Percentiles rank a stretch among this genome's conserved stretches.
These are phyloP conservation scores for Obelidium mucronatum DNA, from an alignment of 192 early-diverging fungal genomes.

Conservation along the genomic window DNA sequence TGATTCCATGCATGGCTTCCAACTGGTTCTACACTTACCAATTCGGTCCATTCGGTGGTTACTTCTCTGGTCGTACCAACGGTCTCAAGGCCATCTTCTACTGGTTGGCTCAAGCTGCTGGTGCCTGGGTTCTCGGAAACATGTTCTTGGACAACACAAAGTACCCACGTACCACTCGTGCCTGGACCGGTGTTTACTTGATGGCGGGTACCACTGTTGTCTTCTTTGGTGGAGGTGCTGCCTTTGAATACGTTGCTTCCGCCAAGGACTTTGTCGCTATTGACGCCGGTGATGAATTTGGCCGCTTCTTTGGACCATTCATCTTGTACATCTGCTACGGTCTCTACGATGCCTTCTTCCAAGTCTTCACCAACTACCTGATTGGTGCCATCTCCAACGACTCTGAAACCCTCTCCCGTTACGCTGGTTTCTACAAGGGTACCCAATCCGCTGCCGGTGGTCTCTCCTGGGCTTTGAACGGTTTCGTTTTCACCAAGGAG, in stretches of 20 bases:
- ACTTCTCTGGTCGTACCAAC: no score
- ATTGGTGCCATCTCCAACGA: conserved; percentile 86
- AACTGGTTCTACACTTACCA: no score
- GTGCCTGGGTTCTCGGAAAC: no score
- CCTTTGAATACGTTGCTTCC: conserved; percentile 43
- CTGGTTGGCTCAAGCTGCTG: no score
- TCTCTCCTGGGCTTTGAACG: conserved; percentile 8
- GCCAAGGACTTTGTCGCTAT: conserved; percentile 57
- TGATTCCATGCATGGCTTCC: conserved; percentile 61
- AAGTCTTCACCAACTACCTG: conserved; percentile 82
- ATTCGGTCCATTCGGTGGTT: no score
- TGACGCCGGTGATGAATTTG: conserved; percentile 31
- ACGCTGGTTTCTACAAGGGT: conserved; percentile 87
- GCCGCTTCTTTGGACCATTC: conserved; percentile 55
- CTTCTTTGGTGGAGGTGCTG: conserved; percentile 18
- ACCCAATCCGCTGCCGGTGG: conserved; percentile 79
- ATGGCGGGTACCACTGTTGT: conserved; percentile 1
- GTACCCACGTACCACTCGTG: no score
- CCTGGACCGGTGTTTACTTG: conserved; percentile 43
- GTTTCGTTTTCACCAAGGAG: background rate
- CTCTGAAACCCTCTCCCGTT: conserved; percentile 48
- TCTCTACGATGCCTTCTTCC: conserved; percentile 80
- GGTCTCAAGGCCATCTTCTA: no score
- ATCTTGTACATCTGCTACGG: conserved; percentile 80
- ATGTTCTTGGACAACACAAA: no score